Evolutionary conservation across 768 basidiomycete genomes (phyloP), one percentile per base, ranked within the genome.

Genomic region (Psilocybe subaeruginosa): DNA sequence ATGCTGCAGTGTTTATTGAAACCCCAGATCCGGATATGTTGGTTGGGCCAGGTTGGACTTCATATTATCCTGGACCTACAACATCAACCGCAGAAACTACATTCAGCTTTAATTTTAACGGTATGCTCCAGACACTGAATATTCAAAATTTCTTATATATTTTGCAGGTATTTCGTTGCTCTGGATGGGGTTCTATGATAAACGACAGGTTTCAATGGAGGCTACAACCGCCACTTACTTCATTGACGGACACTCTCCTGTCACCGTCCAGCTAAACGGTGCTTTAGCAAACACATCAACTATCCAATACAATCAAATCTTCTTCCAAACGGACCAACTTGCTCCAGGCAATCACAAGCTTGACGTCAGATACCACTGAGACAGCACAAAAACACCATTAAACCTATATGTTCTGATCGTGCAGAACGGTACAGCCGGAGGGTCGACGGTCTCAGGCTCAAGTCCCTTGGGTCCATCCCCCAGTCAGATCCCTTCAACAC

Each of bases 181-280:
- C 4, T 71, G 73, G 66, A 57, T 64, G 27, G 72, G 70, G 35
- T 71, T 67, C 19, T 63, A 72, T 23, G 71, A 72, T 12, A 59
- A 48, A 2, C 6, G 11, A 11, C 67, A 69, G 47, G 62, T 72
- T 2, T 61, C 71, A 16, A 65, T 67, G 39, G 61, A 56, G 16
- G 9, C 70, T 9, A 66, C 66, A n/a, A 58, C 65, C 0, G 74
- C 65, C 16, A 68, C 65, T 31, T 76, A 74, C 59, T 60, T 66
- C 2, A 69, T 76, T 48, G 74, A 76, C 57, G 69, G 68, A 3
- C 49, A 59, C 57, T 51, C 48, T 5, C 68, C 46, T 23, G 59
- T 23, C 31, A 48, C 19, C 53, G 74, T 68, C 45, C 14, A 27
- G 6, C 54, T 71, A 11, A 56, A 62, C 8, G 73, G 72, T 17